A percentile compares a stretch with the other conserved stretches of the same genome.
Conservation (phyloP, 176 grass and related monocot species). For the Aechmea fasciata region DNA sequence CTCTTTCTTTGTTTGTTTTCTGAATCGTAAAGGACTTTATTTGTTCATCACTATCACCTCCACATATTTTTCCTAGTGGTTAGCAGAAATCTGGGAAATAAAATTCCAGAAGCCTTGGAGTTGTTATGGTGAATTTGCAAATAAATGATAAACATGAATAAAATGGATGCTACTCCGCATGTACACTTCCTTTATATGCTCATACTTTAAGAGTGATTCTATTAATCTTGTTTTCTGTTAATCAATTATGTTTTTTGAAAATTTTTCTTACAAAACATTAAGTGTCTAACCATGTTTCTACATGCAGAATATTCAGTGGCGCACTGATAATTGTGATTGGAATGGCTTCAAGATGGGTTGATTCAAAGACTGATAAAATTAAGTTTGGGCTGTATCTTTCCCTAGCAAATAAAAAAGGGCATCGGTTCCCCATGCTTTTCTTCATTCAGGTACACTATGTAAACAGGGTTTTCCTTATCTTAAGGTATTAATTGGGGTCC, state of each 20-base stretch:
- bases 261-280: background rate
- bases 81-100: too few species aligned
- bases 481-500: background rate
- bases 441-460: conserved; percentile 47
- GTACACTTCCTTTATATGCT: too few species aligned
- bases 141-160: too few species aligned
- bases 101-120: too few species aligned
- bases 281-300: conserved; percentile 10
- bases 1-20: too few species aligned
- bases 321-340: conserved; percentile 56
- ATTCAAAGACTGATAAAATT: conserved; percentile 33
- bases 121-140: too few species aligned
- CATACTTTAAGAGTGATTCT: too few species aligned
- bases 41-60: too few species aligned
- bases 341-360: conserved; percentile 54
- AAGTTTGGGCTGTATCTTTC: conserved; percentile 65
- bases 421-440: conserved; percentile 47
- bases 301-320: conserved; percentile 77
- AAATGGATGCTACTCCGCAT: too few species aligned
- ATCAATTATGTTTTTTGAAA: background rate
- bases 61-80: too few species aligned
- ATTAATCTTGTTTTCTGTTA: background rate
- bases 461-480: conserved; percentile 10
- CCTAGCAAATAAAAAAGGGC: conserved; percentile 34
- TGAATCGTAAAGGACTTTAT: too few species aligned